Evolutionary conservation across 2,329 filamentous ascomycete species (phyloP), one percentile per base, ranked within the genome.

Genomic region (Talaromyces sp.): DNA sequence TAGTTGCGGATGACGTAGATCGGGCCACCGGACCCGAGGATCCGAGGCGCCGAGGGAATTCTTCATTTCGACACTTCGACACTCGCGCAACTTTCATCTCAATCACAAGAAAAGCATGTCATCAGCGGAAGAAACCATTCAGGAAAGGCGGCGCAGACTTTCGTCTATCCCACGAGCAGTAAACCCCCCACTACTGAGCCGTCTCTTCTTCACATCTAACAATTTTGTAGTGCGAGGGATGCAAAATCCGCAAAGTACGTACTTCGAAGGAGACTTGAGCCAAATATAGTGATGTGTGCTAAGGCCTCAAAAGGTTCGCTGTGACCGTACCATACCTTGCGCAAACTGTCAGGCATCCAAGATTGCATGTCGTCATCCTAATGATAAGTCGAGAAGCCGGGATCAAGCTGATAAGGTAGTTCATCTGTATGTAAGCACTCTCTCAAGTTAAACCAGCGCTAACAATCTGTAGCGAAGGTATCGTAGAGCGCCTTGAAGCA

Each of bases 111-210:
- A 33, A 33, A 33, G 31, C 31, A 33, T 33, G 31, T 34, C 74
- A 78, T 60, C 75, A 77, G 66, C 78, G 75, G 76, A 33, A 33
- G 74, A 75, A 68, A 65, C 40, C 14, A 44, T 44, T 44, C 14
- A 44, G n/a, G n/a, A 16, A 5, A 16, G 40, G 57, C 61, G 63
- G 7, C 59, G 64, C 6, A 60, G 65, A 12, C 59, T 68, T 12
- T 61, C 56, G 14, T 65, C 56, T 56, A 66, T 63, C 52, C 66
- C 58, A n/a, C 61, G 61, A 66, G 66, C 63, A 57, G 69, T 63
- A 67, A 31, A 65, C n/a, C 40, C 7, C 31, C 52, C 56, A 52
- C 40, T 18, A 44, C 14, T 1, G 40, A 44, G 40, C 5, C 10
- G n/a, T 44, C 31, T 44, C 14, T 44, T 16, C 14, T 44, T 44